Base-by-base conservation (phyloP, 2,329 filamentous ascomycete genomes). In the Penicillium sp. region DNA sequence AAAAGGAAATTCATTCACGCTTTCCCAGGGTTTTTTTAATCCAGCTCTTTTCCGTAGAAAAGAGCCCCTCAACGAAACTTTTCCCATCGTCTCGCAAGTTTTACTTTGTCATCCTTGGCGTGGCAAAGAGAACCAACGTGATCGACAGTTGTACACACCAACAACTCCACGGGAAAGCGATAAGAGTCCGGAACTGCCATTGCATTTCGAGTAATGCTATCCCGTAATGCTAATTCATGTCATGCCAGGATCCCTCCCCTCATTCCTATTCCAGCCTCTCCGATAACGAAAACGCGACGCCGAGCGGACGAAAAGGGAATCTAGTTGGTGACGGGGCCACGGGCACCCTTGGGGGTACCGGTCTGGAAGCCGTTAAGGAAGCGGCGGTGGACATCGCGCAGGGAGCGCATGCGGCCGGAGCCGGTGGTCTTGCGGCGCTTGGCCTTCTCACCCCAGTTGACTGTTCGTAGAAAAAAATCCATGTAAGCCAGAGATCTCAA, bases 371-470 rank as follows among this genome's bases (percentile, higher is more conserved):
- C 92, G 84, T 99, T 99, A 85, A 89, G 91, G 88, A 96, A 96
- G 82, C 87, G 87, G 80, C 94, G 89, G 77, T 92, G 84, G 78
- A 99, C 88, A 75, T 85, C 86, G 86, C 95, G 96, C 79, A 99
- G 86, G 84, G 92, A 91, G 78, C 91, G 87, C 88, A 92, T 94
- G 81, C 94, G 91, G 80, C 94, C 94, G 76, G 91, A 93, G 75
- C 94, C 94, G 78, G 90, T 93, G 77, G 93, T 97, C 92, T 97
- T 97, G 89, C 94, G 95, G 81, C 94, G 87, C 91, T 97, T 97
- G 75, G 92, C 93, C 90, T 99, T 99, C 87, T 97, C 93, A 81
- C 90, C 87, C 94, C 94, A 99, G 90, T 99, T 97, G 89, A 88
- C 93, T 97, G 77, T 78, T 62, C 49, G 55, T 50, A 62, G 33